Conservation (phyloP, 495 filamentous ascomycete genomes). For the Melanomma pulvis-pyrius region DNA sequence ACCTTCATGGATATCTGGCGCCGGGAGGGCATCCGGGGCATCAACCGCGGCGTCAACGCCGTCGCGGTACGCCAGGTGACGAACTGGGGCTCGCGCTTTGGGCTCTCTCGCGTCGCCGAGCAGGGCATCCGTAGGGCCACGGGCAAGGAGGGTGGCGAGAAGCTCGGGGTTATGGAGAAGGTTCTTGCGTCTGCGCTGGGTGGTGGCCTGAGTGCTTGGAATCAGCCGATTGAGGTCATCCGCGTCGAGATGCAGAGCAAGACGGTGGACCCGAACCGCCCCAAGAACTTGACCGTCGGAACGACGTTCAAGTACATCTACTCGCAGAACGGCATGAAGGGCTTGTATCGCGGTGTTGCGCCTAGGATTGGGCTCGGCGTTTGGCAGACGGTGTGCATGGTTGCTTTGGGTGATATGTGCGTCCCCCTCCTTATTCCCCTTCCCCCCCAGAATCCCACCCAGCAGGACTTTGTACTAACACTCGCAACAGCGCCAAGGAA, state of each 20-base stretch:
- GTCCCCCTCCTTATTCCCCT: slow-evolving; percentile 46
- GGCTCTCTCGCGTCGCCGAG: slow-evolving; percentile 87
- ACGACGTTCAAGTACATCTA: slow-evolving; percentile 96
- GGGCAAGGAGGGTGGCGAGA: slow-evolving; percentile 76
- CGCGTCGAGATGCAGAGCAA: slow-evolving; percentile 99
- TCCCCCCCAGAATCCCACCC: slow-evolving; percentile 12
- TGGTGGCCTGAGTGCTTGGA: slow-evolving; percentile 95
- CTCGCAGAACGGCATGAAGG: slow-evolving; percentile 80
- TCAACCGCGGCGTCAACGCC: slow-evolving; percentile 98
- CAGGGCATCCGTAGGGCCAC: slow-evolving; percentile 79
- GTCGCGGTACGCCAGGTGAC: slow-evolving; percentile 98
- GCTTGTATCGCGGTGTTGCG: slow-evolving; percentile 92
- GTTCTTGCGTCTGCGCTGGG: slow-evolving; percentile 83
- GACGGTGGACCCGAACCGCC: slow-evolving; percentile 94
- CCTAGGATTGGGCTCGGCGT: slow-evolving; percentile 92
- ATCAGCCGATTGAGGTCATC: slow-evolving; percentile 99
- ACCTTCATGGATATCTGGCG: slow-evolving; percentile 98
- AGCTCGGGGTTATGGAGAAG: slow-evolving; percentile 81
- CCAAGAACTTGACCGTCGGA: slow-evolving; percentile 96
- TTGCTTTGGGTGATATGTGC: slow-evolving; percentile 98
- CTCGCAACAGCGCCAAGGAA: slow-evolving; percentile 82
- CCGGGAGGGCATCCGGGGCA: slow-evolving; percentile 89
- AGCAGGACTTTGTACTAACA: slow-evolving; percentile 49
- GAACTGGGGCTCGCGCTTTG: slow-evolving; percentile 98
- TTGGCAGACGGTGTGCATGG: slow-evolving; percentile 99